Base-by-base conservation (phyloP, 2,329 filamentous ascomycete genomes). In the Epichloe sp. region DNA sequence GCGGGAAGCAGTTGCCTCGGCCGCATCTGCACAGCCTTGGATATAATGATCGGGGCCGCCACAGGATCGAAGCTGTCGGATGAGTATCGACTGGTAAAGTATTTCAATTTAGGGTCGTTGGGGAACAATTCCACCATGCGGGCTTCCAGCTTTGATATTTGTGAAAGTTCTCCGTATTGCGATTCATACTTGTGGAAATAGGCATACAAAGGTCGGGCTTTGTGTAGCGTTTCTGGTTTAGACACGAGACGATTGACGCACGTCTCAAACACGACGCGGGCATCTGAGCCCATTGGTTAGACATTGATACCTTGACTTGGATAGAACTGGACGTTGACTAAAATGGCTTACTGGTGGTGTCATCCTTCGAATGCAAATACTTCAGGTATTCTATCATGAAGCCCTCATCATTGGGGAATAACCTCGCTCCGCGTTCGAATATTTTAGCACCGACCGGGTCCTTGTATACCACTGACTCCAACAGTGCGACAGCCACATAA, bases 151-250 rank as follows among this genome's bases (percentile, higher is more conserved):
- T 94, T 93, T 56, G 83, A 81, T 50, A 98, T 88, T 60, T 97
- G 90, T 5, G 86, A 81, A 5, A 97, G 77, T 64, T 98, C 93
- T 51, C 94, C 93, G 61, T 90, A 98, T 56, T 89, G 83, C 11
- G 89, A 90, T 70, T 98, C 93, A 64, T 95, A 95, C 59, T 90
- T 85, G 68, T 98, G 91, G 65, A 98, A 91, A 68, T 91, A 97
- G 2, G 82, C 75, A 61, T 95, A 95, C 0, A 98, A 78, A 1
- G 86, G 80, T 65, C 93, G 94, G 8, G 90, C 82, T 62, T 89
- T 93, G 50, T 76, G 69, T 1, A 84, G 70, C 11, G 80, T 80
- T 58, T 89, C 86, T 0, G 86, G 80, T 58, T 90, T 93, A 23
- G 85, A 77, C 7, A 85, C 79, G 43, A 97, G 77, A 55, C 84